Evolutionary conservation across 352 stramenopile species (phyloP).

Genomic region (Pythium grandisporangium): DNA sequence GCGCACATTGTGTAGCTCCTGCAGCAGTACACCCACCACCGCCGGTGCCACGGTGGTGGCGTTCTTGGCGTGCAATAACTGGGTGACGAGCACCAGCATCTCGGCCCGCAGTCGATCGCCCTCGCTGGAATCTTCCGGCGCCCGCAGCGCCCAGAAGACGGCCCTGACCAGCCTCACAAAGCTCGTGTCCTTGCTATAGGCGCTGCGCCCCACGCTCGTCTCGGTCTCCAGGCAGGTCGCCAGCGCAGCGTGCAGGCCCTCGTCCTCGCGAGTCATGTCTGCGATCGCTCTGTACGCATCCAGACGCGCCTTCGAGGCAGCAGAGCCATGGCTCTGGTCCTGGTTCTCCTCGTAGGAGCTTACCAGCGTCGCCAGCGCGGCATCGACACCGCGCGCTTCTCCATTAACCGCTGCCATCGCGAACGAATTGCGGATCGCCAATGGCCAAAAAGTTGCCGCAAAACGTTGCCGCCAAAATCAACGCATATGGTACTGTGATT

Average conservation of each 20-base stretch:
- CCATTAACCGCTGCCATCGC: no score
- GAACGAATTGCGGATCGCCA: no score
- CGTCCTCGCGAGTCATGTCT: background rate
- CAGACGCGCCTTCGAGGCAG: no score
- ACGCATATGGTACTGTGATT: no score
- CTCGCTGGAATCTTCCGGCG: conserved; percentile 4
- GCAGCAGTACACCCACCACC: conserved; percentile 14
- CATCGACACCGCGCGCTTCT: no score
- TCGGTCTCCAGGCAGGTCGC: conserved; percentile 10
- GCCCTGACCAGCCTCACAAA: conserved; percentile 21
- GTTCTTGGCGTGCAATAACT: conserved; percentile 21
- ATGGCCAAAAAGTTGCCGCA: no score
- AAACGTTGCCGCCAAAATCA: no score
- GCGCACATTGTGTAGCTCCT: conserved; percentile 26
- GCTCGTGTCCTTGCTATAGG: conserved; percentile 17
- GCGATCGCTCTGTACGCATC: no score
- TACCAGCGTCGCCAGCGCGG: conserved; percentile 17
- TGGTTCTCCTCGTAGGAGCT: conserved; percentile 17
- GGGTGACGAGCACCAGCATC: conserved; percentile 14
- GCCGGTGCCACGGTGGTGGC: conserved; percentile 10
- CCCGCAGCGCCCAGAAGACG: conserved; percentile 24
- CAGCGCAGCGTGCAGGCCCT: conserved; percentile 6
- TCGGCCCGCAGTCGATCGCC: conserved; percentile 14
- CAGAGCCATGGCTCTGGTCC: no score
- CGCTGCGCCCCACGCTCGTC: conserved; percentile 14